Percentiles rank a stretch among this genome's conserved stretches.
These are phyloP conservation scores for Silene coronaria DNA, from an alignment of 179 eudicot species.

Conservation along the genomic window DNA sequence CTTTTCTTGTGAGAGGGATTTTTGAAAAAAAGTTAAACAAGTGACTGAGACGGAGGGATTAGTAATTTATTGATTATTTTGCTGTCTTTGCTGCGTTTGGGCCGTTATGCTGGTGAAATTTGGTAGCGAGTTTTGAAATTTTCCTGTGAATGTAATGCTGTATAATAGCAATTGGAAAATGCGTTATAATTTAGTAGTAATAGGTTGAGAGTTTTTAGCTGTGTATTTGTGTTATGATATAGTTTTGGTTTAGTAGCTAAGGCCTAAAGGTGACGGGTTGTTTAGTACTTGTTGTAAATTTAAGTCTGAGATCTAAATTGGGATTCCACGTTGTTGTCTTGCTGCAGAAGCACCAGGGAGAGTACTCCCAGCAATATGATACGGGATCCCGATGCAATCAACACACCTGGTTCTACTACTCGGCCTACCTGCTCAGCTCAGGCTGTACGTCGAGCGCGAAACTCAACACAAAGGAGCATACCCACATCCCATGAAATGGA, in stretches of 20 bases:
- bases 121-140: neutral
- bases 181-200: too few relatives aligned
- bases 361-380: conserved; percentile 36
- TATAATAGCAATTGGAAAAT: neutral
- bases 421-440: conserved; percentile 22
- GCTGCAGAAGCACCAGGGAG: conserved; percentile 27
- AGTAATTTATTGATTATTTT: neutral
- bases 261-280: neutral
- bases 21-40: neutral
- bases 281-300: neutral
- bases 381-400: conserved; percentile 29
- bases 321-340: neutral
- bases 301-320: neutral
- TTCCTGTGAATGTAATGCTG: neutral
- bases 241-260: neutral
- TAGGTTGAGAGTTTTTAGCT: too few relatives aligned
- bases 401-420: conserved; percentile 31
- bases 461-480: conserved; percentile 20
- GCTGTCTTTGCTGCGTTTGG: neutral
- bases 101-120: neutral
- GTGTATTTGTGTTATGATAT: neutral
- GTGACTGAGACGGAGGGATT: neutral
- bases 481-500: conserved; percentile 40
- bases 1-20: neutral
- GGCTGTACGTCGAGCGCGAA: conserved; percentile 20